Evolutionary conservation across 1,139 yeast species (phyloP).

Genomic region (Nakaseomyces sp.): DNA sequence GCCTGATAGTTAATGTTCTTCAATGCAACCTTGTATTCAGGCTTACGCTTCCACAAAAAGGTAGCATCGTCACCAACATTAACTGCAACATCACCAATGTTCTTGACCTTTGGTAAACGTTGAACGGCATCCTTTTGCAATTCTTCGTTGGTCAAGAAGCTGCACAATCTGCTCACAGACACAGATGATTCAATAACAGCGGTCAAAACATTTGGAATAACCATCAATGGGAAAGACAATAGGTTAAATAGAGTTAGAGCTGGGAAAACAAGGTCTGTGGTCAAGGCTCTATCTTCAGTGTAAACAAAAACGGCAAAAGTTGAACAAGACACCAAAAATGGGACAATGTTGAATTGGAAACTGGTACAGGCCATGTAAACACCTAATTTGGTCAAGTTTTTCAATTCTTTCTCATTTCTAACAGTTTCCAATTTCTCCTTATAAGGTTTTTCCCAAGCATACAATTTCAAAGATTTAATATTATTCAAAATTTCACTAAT

Average conservation of each 20-base stretch:
- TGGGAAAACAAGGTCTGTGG: constrained; percentile 92
- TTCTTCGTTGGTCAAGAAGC: constrained; percentile 68
- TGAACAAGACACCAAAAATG: constrained; percentile 82
- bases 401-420: constrained; percentile 82
- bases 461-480: constrained; percentile 82
- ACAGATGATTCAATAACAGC: constrained; percentile 85
- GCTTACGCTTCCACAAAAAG: constrained; percentile 80
- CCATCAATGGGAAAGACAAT: constrained; percentile 86
- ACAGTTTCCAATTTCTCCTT: constrained; percentile 62
- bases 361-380: constrained; percentile 61
- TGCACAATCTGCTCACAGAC: constrained; percentile 66
- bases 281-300: constrained; percentile 56
- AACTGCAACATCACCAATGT: constrained; percentile 62
- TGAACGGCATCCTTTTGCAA: constrained; percentile 72
- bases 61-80: constrained; percentile 58
- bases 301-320: constrained; percentile 80
- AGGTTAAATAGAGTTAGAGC: constrained; percentile 81
- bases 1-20: constrained; percentile 61
- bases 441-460: constrained; percentile 93
- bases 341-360: constrained; percentile 81
- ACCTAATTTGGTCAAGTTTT: constrained; percentile 70
- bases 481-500: constrained; percentile 85
- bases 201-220: constrained; percentile 84
- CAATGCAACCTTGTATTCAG: constrained; percentile 70
- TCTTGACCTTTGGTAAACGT: constrained; percentile 44